Conservation (phyloP, 805 yeast species). For the Jamesozyma rosinii region DNA sequence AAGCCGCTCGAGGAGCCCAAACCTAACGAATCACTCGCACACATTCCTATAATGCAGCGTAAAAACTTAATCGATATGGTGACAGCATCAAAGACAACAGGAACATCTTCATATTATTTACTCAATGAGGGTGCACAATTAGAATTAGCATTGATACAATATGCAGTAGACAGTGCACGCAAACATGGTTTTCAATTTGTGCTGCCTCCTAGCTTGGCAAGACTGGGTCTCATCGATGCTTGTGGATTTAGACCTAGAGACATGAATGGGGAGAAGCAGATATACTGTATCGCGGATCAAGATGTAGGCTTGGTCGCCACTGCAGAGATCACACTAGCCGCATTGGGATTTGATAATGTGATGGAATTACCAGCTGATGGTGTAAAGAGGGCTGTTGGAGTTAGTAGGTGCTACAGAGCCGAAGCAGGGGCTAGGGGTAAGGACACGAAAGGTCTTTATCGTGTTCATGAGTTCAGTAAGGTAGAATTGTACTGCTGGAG, state of each 20-base stretch:
- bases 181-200: constrained; percentile 63
- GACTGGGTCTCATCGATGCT: constrained; percentile 65
- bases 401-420: constrained; percentile 81
- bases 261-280: constrained; percentile 75
- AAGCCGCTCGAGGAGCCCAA: constrained; percentile 13
- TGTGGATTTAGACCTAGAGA: constrained; percentile 96
- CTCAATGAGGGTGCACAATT: constrained; percentile 76
- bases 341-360: constrained; percentile 48
- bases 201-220: constrained; percentile 79
- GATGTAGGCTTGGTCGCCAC: constrained; percentile 74
- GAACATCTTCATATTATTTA: constrained; percentile 78
- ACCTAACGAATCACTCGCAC: constrained; percentile 37
- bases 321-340: constrained; percentile 92
- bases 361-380: constrained; percentile 34
- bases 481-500: constrained; percentile 85
- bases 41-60: constrained; percentile 59
- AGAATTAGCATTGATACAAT: constrained; percentile 84
- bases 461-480: constrained; percentile 94
- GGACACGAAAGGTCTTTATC: constrained; percentile 82
- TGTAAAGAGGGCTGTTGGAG: constrained; percentile 63
- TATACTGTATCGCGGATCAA: constrained; percentile 53
- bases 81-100: constrained; percentile 66
- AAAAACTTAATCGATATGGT: constrained; percentile 61
- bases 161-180: constrained; percentile 57
- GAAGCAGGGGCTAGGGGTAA: constrained; percentile 96